Percentiles rank a stretch among this genome's conserved stretches.
Evolutionary conservation across 176 grass and related monocot species (phyloP).

Genomic region (Carex parvula): DNA sequence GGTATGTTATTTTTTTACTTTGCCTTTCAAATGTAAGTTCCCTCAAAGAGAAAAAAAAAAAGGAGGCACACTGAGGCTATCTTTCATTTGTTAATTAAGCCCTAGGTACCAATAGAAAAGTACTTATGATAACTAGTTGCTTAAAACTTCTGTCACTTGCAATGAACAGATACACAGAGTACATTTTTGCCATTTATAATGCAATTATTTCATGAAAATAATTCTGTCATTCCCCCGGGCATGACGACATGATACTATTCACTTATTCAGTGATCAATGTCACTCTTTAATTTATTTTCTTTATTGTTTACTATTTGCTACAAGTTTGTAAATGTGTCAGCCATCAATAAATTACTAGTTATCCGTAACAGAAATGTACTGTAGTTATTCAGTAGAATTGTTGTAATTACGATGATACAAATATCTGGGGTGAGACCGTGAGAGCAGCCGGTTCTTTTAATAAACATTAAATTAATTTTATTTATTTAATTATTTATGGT

Average conservation of each 20-base stretch:
- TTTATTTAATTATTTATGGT: background rate
- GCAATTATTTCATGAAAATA: background rate
- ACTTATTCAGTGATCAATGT: background rate
- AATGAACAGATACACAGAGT: background rate
- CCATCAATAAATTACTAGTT: background rate
- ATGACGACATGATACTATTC: background rate
- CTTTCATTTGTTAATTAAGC: background rate
- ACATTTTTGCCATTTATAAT: background rate
- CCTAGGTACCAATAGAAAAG: background rate
- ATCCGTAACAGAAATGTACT: background rate
- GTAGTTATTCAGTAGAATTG: background rate
- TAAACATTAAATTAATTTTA: background rate
- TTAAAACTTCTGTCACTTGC: background rate
- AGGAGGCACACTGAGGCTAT: no score
- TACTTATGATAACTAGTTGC: background rate
- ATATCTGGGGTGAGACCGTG: background rate
- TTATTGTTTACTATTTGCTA: background rate
- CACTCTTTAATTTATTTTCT: background rate
- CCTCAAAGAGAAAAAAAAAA: background rate
- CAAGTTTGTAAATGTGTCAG: background rate
- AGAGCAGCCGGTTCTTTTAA: background rate
- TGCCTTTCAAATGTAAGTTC: background rate
- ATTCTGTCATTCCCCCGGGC: background rate
- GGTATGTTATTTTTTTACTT: background rate
- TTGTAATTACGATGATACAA: background rate